Evolutionary conservation across 2,329 filamentous ascomycete species (phyloP).

Genomic region (Aspergillus felis): DNA sequence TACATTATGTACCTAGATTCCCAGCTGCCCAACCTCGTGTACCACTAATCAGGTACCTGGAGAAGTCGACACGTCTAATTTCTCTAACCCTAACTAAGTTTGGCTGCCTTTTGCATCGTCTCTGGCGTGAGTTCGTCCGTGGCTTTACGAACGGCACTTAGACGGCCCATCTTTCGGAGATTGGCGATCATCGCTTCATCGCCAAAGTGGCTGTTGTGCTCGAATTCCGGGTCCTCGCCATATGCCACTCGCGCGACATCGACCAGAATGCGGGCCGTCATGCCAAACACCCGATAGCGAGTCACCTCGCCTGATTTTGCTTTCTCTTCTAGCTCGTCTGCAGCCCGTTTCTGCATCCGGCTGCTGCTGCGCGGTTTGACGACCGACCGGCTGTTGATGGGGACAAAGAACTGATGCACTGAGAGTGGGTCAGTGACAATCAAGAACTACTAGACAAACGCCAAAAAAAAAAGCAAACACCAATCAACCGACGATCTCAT

Average conservation of each 20-base stretch:
- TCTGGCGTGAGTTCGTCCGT: slow-evolving; percentile 52
- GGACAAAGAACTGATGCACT: slow-evolving; percentile 90
- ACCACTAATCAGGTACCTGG: not conserved
- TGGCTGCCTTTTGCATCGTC: slow-evolving; percentile 49
- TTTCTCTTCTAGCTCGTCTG: slow-evolving; percentile 44
- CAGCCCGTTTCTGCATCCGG: slow-evolving; percentile 41
- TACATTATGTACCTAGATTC: not conserved
- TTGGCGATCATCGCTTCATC: slow-evolving; percentile 63
- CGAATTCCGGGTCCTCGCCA: slow-evolving; percentile 76
- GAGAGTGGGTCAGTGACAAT: slow-evolving; percentile 25
- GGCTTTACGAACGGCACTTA: slow-evolving; percentile 49
- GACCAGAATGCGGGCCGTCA: slow-evolving; percentile 88
- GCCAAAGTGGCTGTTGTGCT: slow-evolving; percentile 62
- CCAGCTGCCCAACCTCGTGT: not conserved
- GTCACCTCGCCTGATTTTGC: slow-evolving; percentile 44
- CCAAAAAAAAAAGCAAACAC: not conserved
- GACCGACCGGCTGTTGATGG: slow-evolving; percentile 66
- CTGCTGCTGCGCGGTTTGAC: slow-evolving; percentile 50
- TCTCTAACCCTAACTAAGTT: slow-evolving; percentile 33
- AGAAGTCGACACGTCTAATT: slow-evolving; percentile 5
- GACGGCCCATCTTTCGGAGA: slow-evolving; percentile 53
- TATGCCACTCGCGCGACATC: slow-evolving; percentile 85
- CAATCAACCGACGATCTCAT: not conserved
- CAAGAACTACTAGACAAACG: not conserved
- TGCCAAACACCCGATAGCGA: slow-evolving; percentile 85